Evolutionary conservation across 23 red algal species (phyloP).

Genomic region (Agarophyton chilense): DNA sequence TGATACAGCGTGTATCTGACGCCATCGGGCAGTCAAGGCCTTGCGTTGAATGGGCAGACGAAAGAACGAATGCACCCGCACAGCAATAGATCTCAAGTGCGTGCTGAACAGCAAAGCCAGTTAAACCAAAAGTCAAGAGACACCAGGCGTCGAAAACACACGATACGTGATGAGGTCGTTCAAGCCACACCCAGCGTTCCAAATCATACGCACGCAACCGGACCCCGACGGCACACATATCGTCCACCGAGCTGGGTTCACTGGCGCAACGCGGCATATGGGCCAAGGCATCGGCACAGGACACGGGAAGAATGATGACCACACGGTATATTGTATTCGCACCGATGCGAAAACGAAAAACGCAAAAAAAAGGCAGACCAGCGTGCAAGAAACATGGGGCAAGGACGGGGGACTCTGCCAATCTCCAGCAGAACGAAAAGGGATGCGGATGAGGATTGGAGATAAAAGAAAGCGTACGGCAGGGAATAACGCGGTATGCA

Average conservation of each 20-base stretch:
- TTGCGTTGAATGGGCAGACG: not conserved
- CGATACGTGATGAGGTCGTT: not conserved
- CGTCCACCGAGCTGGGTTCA: not conserved
- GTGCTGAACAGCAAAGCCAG: not conserved
- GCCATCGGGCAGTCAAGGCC: not conserved
- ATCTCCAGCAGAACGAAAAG: slow-evolving; percentile 17
- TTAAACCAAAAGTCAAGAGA: not conserved
- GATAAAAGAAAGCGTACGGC: too few relatives aligned
- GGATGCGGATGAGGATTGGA: not conserved
- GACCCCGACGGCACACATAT: too few relatives aligned
- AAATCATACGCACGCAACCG: not conserved
- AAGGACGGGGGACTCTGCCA: not conserved
- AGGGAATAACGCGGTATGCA: too few relatives aligned
- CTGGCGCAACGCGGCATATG: not conserved
- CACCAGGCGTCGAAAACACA: not conserved
- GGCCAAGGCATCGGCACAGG: not conserved
- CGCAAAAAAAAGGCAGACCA: not conserved
- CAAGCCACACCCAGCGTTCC: not conserved
- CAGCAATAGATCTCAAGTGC: not conserved
- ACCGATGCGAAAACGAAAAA: not conserved
- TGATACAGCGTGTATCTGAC: not conserved
- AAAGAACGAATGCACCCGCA: too few relatives aligned
- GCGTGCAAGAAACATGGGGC: not conserved
- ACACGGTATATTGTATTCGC: not conserved
- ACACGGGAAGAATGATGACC: not conserved